Evolutionary conservation across 257 asterid genomes (phyloP), one percentile per base, ranked within the genome.

Genomic region (Solanum paucissectum): DNA sequence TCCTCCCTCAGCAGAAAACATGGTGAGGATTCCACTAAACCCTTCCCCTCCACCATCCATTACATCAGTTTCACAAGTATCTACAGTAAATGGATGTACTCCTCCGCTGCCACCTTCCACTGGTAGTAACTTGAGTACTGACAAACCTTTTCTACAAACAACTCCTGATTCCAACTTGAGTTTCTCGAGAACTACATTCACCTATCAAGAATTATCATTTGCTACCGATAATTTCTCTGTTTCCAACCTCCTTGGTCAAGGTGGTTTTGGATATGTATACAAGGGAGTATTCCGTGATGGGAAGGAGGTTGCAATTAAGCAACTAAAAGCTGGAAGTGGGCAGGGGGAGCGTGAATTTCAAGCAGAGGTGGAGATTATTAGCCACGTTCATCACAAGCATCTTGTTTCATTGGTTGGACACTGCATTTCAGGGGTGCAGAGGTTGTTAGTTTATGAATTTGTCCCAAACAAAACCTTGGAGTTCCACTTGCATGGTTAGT

Each of bases 271-370:
- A 85, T 95, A 93, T 91, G 99, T 95, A 72, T 95, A 95, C 83
- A 95, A 93, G 92, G 99, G 98, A 87, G 91, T 96, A 79, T 91
- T 96, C 89, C 89, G 33, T 85, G 93, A 93, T 87, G 99, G 98
- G 84, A 94, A 90, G 92, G 93, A 87, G 88, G 99, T 96, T 58
- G 99, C 99, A 33, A 88, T 95, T 77, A 96, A 96, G 94, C 94
- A 93, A 79, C 93, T 96, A 81, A 96, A 96, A 89, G 88, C 89
- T 79, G 98, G 96, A 87, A 94, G 98, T 84, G 94, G 95, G 83
- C 98, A 95, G 87, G 98, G 98, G 89, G 99, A 96, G 90, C 98
- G 99, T n/a, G 99, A 96, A 89, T 96, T 96, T 92, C 99, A 94
- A 90, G 99, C 99, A 38, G 99, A 96, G 93, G 99, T 96, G 18